Percentiles rank a stretch among this genome's conserved stretches.
Evolutionary conservation across 2,329 filamentous ascomycete genomes (phyloP).

Genomic region (Aureobasidium pullulans): DNA sequence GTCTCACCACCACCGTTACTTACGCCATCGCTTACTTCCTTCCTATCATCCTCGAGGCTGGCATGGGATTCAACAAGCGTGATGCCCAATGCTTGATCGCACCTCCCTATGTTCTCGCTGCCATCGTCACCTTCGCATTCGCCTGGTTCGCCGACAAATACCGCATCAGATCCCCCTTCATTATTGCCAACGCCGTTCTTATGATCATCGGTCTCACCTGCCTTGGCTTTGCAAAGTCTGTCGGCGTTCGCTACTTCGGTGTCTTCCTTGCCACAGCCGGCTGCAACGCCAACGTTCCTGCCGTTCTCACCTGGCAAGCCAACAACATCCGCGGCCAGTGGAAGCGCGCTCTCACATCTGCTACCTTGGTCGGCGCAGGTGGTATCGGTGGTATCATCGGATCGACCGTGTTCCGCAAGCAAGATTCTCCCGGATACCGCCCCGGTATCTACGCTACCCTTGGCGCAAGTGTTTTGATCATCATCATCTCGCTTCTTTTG

Average conservation of each 20-base stretch:
- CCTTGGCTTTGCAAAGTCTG: slow-evolving; percentile 25
- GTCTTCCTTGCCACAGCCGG: slow-evolving; percentile 30
- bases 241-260: slow-evolving; percentile 28
- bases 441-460: slow-evolving; percentile 28
- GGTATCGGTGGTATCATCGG: slow-evolving; percentile 65
- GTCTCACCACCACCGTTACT: slow-evolving; percentile 53
- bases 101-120: slow-evolving; percentile 26
- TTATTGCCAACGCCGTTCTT: slow-evolving; percentile 28
- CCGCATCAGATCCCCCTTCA: slow-evolving; percentile 27
- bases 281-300: slow-evolving; percentile 57
- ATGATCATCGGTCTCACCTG: slow-evolving; percentile 28
- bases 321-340: slow-evolving; percentile 86
- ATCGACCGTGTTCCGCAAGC: slow-evolving; percentile 26
- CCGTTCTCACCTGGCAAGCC: slow-evolving; percentile 70
- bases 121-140: slow-evolving; percentile 26
- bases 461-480: slow-evolving; percentile 23
- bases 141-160: slow-evolving; percentile 27
- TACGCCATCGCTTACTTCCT: slow-evolving; percentile 31
- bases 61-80: slow-evolving; percentile 27
- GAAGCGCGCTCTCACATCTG: slow-evolving; percentile 75
- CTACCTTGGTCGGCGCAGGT: slow-evolving; percentile 67
- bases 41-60: slow-evolving; percentile 30
- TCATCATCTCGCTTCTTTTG: slow-evolving; percentile 25
- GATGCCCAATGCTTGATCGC: slow-evolving; percentile 27
- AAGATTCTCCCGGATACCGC: slow-evolving; percentile 27